Evolutionary conservation across 73 alveolate genomes (phyloP), one percentile per base, ranked within the genome.

Genomic region (Durusdinium trenchii): DNA sequence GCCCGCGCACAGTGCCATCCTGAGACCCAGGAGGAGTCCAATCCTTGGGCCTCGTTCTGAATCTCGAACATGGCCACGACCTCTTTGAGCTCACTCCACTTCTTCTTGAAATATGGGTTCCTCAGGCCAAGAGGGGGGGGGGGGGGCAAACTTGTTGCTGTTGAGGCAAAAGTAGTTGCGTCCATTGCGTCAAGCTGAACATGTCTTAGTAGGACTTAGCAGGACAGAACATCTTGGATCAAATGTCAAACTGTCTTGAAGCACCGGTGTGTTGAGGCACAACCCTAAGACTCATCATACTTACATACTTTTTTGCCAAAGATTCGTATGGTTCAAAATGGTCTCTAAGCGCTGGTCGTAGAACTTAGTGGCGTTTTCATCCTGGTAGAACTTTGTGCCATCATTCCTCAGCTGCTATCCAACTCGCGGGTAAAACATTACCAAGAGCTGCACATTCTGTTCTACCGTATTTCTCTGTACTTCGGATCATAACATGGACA

Each of bases 41-140:
- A 75, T 9, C 94, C 94, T 20, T 84, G 94, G 26, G 94, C 94
- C 26, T 84, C 94, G 76, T 84, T 84, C 94, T 84, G 94, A 40
- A 51, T 48, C 64, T 48, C 69, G 52, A 84, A 84, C 45, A 84
- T 36, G 54, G 78, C 94, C 94, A 81, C 91, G n/a, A 81, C 91
- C 35, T 81, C 91, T 43, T 81, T 81, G 71, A 81, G 36, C 46
- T 81, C 91, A 28, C 91, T 67, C 91, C 91, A 81, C 48, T 67
- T 81, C 47, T 47, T 47, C 71, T 81, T 48, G 67, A 81, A 48
- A 1, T 48, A 20, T 50, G 91, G 71, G 50, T 81, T 81, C 91
- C 91, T 81, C 52, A 35, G 91, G n/a, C n/a, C n/a, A n/a, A n/a
- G n/a, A n/a, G n/a, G n/a, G n/a, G n/a, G n/a, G n/a, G n/a, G n/a